Conservation (phyloP, 257 asterid species). For the Solanum tacnaense region DNA sequence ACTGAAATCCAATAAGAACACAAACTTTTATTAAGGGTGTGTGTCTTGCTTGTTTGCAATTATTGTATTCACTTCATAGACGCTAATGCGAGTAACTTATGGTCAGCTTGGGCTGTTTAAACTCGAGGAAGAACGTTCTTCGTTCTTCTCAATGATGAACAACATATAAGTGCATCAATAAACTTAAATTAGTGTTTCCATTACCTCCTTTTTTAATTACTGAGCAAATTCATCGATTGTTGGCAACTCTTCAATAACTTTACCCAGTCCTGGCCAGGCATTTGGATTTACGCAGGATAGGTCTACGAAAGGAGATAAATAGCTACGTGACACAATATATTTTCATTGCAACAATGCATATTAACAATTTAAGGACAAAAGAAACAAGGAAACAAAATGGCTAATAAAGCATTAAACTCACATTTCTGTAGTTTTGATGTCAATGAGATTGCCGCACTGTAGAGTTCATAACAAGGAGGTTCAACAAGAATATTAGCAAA, state of each 20-base stretch:
- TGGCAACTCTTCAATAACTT: background rate
- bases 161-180: background rate
- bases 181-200: background rate
- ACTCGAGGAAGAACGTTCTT: background rate
- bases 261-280: background rate
- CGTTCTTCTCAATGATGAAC: background rate
- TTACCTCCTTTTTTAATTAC: background rate
- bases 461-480: background rate
- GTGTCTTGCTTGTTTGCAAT: background rate
- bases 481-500: background rate
- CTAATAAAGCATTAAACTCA: background rate
- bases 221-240: background rate
- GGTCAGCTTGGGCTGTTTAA: background rate
- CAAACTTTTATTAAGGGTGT: background rate
- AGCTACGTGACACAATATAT: background rate
- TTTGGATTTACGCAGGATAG: background rate
- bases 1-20: background rate
- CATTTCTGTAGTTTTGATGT: background rate
- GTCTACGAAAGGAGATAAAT: background rate
- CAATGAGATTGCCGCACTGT: background rate
- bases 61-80: background rate
- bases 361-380: background rate
- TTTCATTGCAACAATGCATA: background rate
- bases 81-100: background rate
- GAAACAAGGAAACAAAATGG: background rate